phyloP scores from a whole-genome alignment of 345 rosid genomes.

The Theobroma cacao region DNA sequence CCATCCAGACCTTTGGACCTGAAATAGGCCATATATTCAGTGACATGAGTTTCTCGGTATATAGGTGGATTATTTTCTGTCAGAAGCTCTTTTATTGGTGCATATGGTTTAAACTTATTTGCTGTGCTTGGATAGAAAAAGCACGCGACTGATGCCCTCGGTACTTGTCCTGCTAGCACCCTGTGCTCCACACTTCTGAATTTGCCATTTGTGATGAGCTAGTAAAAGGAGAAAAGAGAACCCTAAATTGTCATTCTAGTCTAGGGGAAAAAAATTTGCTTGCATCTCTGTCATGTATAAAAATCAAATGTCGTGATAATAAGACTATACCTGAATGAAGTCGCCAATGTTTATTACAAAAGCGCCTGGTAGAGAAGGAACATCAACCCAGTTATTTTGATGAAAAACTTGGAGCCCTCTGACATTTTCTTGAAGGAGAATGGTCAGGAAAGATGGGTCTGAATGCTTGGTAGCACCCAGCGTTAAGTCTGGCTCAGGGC shows the following conservation, averaged over 20 bases:
- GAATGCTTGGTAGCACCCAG: conserved; percentile 44
- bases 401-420: conserved; percentile 52
- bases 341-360: conserved; percentile 47
- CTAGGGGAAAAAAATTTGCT: not conserved
- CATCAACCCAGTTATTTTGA: conserved; percentile 43
- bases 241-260: not conserved
- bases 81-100: conserved; percentile 40
- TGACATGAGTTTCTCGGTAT: conserved; percentile 32
- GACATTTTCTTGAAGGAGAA: conserved; percentile 42
- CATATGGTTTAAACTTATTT: conserved; percentile 26
- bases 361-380: conserved; percentile 34
- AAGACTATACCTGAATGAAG: conserved; percentile 40
- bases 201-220: conserved; percentile 31
- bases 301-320: not conserved
- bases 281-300: not conserved
- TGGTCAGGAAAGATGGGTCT: conserved; percentile 45
- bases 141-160: conserved; percentile 30
- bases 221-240: not conserved
- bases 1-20: conserved; percentile 44
- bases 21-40: conserved; percentile 34
- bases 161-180: conserved; percentile 15
- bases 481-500: conserved; percentile 52
- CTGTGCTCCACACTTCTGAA: conserved; percentile 27
- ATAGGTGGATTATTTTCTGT: conserved; percentile 27
- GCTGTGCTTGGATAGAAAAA: conserved; percentile 42